Percentiles rank a stretch among this genome's conserved stretches.
These are phyloP conservation scores for Iberis pinnata DNA, from an alignment of 345 rosid genomes.

Conservation along the genomic window DNA sequence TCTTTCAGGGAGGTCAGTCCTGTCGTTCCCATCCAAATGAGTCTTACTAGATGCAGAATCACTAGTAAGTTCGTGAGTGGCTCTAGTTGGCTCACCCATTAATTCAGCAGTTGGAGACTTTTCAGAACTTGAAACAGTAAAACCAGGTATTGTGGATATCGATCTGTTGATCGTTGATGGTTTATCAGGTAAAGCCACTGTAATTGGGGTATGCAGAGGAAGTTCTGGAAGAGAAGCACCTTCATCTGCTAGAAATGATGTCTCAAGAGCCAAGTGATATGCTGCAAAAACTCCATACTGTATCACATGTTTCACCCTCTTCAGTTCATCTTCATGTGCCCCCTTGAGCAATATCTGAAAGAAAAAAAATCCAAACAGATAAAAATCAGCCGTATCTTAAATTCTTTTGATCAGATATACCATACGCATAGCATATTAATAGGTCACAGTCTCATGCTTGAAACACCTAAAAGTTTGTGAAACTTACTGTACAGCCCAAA, in stretches of 20 bases:
- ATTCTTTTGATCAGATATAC: constrained; percentile 7
- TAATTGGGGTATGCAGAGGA: constrained; percentile 72
- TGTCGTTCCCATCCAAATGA: constrained; percentile 31
- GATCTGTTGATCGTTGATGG: constrained; percentile 65
- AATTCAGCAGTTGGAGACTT: constrained; percentile 38
- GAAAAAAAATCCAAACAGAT: constrained; percentile 32
- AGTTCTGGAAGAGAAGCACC: constrained; percentile 94
- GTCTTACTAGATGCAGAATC: constrained; percentile 23
- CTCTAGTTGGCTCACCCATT: constrained; percentile 37
- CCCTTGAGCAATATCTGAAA: constrained; percentile 88
- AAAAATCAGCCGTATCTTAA: constrained; percentile 21
- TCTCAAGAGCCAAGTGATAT: constrained; percentile 94
- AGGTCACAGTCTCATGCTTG: constrained; percentile 4
- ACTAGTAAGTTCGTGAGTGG: constrained; percentile 24
- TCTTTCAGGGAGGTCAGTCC: constrained; percentile 28
- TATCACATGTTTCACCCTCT: constrained; percentile 91
- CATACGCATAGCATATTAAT: constrained; percentile 13
- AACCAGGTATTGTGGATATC: constrained; percentile 86
- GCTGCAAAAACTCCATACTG: constrained; percentile 99
- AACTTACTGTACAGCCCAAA: constrained; percentile 90
- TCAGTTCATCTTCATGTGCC: constrained; percentile 80
- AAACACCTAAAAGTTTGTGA: constrained; percentile 8
- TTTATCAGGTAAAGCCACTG: constrained; percentile 83
- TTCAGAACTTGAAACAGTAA: constrained; percentile 36
- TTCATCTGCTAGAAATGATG: constrained; percentile 94